Conservation (phyloP, 768 basidiomycete genomes). For the Trametes gibbosa region DNA sequence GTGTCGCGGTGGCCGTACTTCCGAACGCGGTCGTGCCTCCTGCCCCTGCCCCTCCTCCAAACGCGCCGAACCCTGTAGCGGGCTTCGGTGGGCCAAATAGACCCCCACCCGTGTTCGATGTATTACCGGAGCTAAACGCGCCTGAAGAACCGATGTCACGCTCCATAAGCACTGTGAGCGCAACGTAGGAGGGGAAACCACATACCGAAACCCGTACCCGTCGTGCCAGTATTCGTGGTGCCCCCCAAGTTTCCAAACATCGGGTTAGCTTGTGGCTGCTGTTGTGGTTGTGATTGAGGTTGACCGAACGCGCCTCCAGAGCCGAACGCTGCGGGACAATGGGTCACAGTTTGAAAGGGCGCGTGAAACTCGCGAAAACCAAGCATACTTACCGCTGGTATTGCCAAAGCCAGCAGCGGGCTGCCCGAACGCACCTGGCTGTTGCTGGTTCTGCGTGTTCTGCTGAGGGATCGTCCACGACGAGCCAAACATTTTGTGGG, state of each 20-base stretch:
- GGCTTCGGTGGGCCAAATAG: constrained; percentile 68
- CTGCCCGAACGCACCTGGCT: constrained; percentile 65
- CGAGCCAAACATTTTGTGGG: constrained; percentile 56
- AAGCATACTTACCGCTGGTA: constrained; percentile 57
- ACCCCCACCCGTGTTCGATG: constrained; percentile 35
- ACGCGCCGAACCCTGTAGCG: constrained; percentile 72
- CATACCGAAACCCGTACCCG: constrained; percentile 38
- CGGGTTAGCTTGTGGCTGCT: constrained; percentile 62
- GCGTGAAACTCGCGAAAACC: constrained; percentile 21
- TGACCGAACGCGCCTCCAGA: constrained; percentile 56
- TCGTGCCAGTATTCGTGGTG: constrained; percentile 28
- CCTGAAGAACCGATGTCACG: constrained; percentile 24
- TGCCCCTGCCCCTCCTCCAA: constrained; percentile 47
- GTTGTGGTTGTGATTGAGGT: constrained; percentile 32
- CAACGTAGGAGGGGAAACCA: constrained; percentile 12
- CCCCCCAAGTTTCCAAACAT: constrained; percentile 71
- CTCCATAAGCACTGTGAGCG: background rate
- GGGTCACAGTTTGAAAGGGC: constrained; percentile 14
- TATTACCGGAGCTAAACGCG: constrained; percentile 39
- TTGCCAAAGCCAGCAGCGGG: constrained; percentile 59
- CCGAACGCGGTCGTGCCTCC: constrained; percentile 51
- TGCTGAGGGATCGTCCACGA: constrained; percentile 69
- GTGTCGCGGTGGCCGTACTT: constrained; percentile 31
- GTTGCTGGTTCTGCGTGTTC: constrained; percentile 60
- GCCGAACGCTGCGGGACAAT: constrained; percentile 28